phyloP scores from a whole-genome alignment of 345 rosid genomes.

The Bretschneidera sinensis region DNA sequence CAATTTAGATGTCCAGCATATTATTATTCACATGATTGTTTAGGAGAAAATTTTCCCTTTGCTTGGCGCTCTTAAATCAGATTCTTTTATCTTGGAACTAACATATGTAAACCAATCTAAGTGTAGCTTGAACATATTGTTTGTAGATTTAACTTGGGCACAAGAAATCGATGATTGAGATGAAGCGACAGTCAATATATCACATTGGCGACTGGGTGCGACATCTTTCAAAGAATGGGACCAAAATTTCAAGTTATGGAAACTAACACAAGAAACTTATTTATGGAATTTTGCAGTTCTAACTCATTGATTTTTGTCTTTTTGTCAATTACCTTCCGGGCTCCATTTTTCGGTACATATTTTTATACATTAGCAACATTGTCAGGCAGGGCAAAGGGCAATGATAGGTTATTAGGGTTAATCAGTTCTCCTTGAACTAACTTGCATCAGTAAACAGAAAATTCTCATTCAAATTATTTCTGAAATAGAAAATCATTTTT shows the following conservation, averaged over 20 bases:
- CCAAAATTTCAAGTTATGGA: not conserved
- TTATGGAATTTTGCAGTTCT: slow-evolving; percentile 32
- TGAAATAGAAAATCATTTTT: slow-evolving; percentile 23
- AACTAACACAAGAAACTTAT: not conserved
- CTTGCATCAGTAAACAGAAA: slow-evolving; percentile 10
- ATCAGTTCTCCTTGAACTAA: no score
- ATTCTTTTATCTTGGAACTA: no score
- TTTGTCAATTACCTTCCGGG: not conserved
- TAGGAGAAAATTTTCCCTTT: no score
- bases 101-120: no score
- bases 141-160: slow-evolving; percentile 92
- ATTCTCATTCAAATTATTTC: slow-evolving; percentile 11
- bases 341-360: slow-evolving; percentile 30
- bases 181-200: not conserved
- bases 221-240: not conserved
- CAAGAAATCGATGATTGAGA: slow-evolving; percentile 77
- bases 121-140: slow-evolving; percentile 3
- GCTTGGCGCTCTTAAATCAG: no score
- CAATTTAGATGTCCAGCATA: no score
- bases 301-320: slow-evolving; percentile 21
- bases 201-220: not conserved
- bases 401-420: slow-evolving; percentile 19
- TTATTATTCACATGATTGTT: no score
- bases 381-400: not conserved
- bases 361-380: slow-evolving; percentile 25